Evolutionary conservation across 768 basidiomycete genomes (phyloP), one percentile per base, ranked within the genome.

Genomic region (Saitozyma podzolica): DNA sequence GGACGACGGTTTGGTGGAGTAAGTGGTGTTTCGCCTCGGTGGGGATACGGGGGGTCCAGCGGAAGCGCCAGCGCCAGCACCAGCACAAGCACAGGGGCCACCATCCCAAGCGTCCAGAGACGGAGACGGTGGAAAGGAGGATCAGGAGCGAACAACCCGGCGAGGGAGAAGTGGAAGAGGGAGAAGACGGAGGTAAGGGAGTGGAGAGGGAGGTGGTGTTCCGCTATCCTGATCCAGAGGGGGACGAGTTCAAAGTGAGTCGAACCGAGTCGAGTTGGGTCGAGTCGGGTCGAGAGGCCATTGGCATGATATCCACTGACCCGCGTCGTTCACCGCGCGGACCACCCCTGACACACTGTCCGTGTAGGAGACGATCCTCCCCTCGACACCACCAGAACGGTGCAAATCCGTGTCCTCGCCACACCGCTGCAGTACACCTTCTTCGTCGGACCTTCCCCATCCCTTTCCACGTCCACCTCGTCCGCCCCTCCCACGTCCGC

Each of bases 1-100:
- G 68, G 8, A 53, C 54, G 14, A 50, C 50, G 10, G 56, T 70
- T 1, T 70, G 63, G 62, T 65, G 59, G 58, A 43, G 40, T 53
- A 64, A 56, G 58, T 53, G 43, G 48, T 54, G 57, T 16, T 69
- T 50, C 45, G 65, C 62, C 9, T 48, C 47, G 20, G 13, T 69
- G 10, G 64, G 61, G 4, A 43, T 68, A 29, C 29, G 29, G 29
- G 29, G 29, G 29, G 29, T 29, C 29, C n/a, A n/a, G n/a, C n/a
- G n/a, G n/a, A 29, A 29, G 29, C 29, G 29, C 29, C 2, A 29
- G 29, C 29, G 5, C 5, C 2, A 2, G 29, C 29, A 29, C 29
- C 2, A 29, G 29, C 29, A 29, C 29, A 29, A 29, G 29, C 29
- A 29, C 29, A 29, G 2, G 29, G 2, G 29, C 29, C 29, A 29